A percentile compares a stretch with the other conserved stretches of the same genome.
Conservation (phyloP, 306 rosid species). For the Prunus kanzakura region DNA sequence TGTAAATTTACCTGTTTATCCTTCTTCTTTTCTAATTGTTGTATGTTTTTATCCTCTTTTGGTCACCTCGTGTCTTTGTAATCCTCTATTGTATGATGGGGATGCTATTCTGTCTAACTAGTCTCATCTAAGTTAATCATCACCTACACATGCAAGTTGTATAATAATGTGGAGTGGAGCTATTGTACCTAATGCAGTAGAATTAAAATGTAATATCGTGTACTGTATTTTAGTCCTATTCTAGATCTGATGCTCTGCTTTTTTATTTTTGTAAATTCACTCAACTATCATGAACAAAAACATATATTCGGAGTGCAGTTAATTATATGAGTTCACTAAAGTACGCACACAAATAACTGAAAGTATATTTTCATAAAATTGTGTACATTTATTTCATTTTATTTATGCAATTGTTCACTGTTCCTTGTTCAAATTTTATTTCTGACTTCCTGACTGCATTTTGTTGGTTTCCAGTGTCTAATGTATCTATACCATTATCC, state of each 20-base stretch:
- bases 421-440: not conserved
- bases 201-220: not conserved
- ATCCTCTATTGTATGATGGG: not conserved
- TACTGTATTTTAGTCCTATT: not conserved
- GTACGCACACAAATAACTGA: not conserved
- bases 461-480: constrained; percentile 67
- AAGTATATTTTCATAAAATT: not conserved
- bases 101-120: not conserved
- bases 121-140: not conserved
- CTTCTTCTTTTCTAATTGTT: no score
- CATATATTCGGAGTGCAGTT: not conserved
- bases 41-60: no score
- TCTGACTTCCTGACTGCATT: constrained; percentile 29
- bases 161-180: not conserved
- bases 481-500: constrained; percentile 96
- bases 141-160: not conserved
- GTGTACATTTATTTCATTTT: not conserved
- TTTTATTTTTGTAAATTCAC: not conserved
- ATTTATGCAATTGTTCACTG: constrained; percentile 3
- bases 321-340: not conserved
- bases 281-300: not conserved
- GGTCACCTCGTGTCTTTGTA: not conserved
- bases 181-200: not conserved
- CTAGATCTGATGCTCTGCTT: constrained; percentile 2
- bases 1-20: not conserved